Percentiles rank a stretch among this genome's conserved stretches.
These are phyloP conservation scores for Gaultheria prostrata DNA, from an alignment of 148 eudicot species.

Conservation along the genomic window DNA sequence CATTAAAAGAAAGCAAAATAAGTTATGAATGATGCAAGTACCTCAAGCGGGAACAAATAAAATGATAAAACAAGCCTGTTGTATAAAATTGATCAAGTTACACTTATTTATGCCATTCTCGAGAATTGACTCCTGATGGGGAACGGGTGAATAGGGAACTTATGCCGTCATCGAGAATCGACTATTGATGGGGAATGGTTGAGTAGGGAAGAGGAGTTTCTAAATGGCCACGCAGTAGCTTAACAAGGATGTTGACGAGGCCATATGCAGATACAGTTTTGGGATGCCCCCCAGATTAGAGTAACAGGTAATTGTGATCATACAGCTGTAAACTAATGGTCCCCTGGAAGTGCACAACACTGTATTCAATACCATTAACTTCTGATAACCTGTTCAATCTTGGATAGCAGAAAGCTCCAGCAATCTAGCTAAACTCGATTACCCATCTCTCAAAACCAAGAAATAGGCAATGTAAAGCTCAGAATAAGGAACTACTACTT, in stretches of 20 bases:
- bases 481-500: neutral
- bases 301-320: neutral
- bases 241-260: neutral
- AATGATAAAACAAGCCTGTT: neutral
- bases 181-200: neutral
- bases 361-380: neutral
- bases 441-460: neutral
- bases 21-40: neutral
- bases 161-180: neutral
- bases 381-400: neutral
- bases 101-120: neutral
- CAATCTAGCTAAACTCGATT: neutral
- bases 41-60: neutral
- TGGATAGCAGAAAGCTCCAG: neutral
- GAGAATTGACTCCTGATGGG: neutral
- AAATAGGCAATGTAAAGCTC: neutral
- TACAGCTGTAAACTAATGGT: neutral
- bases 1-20: constrained; percentile 11
- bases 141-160: neutral
- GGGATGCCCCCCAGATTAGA: neutral
- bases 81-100: neutral
- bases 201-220: neutral
- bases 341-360: neutral
- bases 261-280: neutral
- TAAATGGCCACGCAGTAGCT: neutral